Evolutionary conservation across 1,284 basidiomycete genomes (phyloP).

Genomic region (Ceratorhiza oryzae-sativae): DNA sequence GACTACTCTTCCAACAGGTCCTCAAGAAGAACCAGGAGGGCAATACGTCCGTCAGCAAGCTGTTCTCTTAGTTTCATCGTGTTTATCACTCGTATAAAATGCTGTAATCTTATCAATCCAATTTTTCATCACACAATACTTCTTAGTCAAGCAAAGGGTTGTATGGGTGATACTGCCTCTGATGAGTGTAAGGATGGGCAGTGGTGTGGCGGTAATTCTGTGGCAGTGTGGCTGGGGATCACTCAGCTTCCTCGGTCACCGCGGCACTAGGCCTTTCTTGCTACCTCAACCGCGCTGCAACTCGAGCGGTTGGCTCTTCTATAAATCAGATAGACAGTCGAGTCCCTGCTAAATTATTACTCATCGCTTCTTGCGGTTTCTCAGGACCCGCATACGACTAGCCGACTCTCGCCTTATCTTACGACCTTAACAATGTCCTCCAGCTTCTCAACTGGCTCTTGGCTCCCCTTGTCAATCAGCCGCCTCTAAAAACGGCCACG

Average conservation of each 20-base stretch:
- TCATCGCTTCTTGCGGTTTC: not conserved
- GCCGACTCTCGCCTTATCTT: not conserved
- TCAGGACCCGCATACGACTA: not conserved
- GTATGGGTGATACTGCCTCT: not conserved
- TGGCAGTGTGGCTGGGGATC: not conserved
- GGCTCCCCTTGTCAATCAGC: slow-evolving; percentile 15
- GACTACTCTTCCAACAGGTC: slow-evolving; percentile 56
- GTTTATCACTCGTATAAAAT: not conserved
- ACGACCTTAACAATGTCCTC: slow-evolving; percentile 40
- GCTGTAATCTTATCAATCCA: not conserved
- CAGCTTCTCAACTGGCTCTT: slow-evolving; percentile 43
- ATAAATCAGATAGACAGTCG: not conserved
- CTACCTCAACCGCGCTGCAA: not conserved
- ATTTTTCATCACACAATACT: not conserved
- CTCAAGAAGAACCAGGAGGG: slow-evolving; percentile 92
- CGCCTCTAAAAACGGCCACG: slow-evolving; percentile 5
- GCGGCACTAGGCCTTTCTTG: slow-evolving; percentile 8
- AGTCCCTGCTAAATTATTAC: not conserved
- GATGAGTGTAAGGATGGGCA: not conserved
- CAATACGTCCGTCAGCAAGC: slow-evolving; percentile 88
- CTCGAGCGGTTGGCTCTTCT: not conserved
- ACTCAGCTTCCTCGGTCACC: slow-evolving; percentile 7
- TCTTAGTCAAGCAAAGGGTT: too few relatives aligned
- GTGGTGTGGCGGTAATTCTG: not conserved
- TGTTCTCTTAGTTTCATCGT: slow-evolving; percentile 60